These are phyloP conservation scores for Ophiostoma sp. DNA, from an alignment of 2,329 filamentous ascomycete species.

Conservation along the genomic window DNA sequence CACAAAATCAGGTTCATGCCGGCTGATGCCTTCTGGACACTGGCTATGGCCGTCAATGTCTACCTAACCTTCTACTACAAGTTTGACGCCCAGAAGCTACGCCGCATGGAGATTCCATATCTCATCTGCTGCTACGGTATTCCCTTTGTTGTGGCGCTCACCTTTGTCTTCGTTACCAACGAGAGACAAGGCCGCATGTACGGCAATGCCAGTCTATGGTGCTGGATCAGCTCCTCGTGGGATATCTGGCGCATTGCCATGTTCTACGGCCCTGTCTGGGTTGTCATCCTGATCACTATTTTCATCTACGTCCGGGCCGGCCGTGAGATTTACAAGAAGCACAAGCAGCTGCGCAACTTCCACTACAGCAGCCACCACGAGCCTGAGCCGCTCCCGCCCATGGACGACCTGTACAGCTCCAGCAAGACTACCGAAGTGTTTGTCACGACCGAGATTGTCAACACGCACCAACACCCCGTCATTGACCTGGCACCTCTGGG, in stretches of 20 bases:
- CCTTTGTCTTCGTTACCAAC: slow-evolving; percentile 65
- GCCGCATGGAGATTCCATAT: slow-evolving; percentile 70
- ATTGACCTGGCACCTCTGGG: slow-evolving; percentile 41
- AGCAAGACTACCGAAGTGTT: slow-evolving; percentile 65
- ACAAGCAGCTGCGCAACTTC: slow-evolving; percentile 60
- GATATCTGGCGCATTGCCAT: slow-evolving; percentile 70
- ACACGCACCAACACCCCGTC: slow-evolving; percentile 26
- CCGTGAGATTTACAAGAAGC: slow-evolving; percentile 65
- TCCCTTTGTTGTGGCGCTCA: slow-evolving; percentile 67
- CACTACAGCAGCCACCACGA: slow-evolving; percentile 53
- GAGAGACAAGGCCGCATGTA: slow-evolving; percentile 58
- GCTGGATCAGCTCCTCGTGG: slow-evolving; percentile 70
- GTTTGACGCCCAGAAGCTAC: slow-evolving; percentile 64
- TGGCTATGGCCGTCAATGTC: slow-evolving; percentile 82
- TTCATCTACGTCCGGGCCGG: slow-evolving; percentile 68
- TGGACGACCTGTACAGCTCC: slow-evolving; percentile 50
- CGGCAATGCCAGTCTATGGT: slow-evolving; percentile 77
- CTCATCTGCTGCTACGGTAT: slow-evolving; percentile 69
- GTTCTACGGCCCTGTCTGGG: slow-evolving; percentile 74
- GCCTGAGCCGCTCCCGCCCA: slow-evolving; percentile 41
- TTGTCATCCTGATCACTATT: slow-evolving; percentile 61
- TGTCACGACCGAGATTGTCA: slow-evolving; percentile 55
- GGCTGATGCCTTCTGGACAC: slow-evolving; percentile 73
- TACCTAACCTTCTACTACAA: slow-evolving; percentile 78
- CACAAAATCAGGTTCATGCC: slow-evolving; percentile 68